These are phyloP conservation scores for Penicillium salamii DNA, from an alignment of 495 filamentous ascomycete genomes.

Conservation along the genomic window DNA sequence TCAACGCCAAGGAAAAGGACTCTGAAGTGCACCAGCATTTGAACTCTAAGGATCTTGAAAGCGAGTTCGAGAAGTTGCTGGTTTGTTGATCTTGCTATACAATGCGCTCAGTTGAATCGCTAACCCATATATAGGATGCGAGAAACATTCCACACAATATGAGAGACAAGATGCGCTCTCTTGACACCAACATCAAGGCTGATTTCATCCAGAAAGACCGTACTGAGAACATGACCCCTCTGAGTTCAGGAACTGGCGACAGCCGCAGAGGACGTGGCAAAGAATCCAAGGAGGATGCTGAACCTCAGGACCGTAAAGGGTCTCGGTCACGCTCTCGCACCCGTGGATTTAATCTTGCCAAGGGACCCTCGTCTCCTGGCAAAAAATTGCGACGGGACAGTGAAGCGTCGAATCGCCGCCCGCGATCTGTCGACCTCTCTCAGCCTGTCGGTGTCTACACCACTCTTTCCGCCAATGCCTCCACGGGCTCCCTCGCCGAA, in stretches of 20 bases:
- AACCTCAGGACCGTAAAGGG: slow-evolving; percentile 48
- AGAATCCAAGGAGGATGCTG: slow-evolving; percentile 34
- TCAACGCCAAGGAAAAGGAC: slow-evolving; percentile 51
- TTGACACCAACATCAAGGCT: slow-evolving; percentile 86
- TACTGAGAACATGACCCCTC: slow-evolving; percentile 53
- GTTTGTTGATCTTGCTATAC: slow-evolving; percentile 16
- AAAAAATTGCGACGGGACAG: slow-evolving; percentile 55
- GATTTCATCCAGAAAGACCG: slow-evolving; percentile 91
- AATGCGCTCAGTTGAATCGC: slow-evolving; percentile 9
- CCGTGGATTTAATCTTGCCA: slow-evolving; percentile 71
- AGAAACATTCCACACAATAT: slow-evolving; percentile 92
- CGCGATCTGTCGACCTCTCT: slow-evolving; percentile 41
- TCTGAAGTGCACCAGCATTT: slow-evolving; percentile 41
- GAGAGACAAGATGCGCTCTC: slow-evolving; percentile 85
- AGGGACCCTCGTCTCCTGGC: slow-evolving; percentile 53
- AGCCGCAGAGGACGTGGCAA: slow-evolving; percentile 45
- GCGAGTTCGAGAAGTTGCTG: slow-evolving; percentile 50
- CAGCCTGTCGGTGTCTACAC: slow-evolving; percentile 47
- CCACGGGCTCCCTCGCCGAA: slow-evolving; percentile 41
- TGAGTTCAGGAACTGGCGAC: slow-evolving; percentile 30
- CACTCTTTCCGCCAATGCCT: slow-evolving; percentile 41
- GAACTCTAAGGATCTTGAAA: slow-evolving; percentile 46
- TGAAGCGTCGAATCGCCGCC: slow-evolving; percentile 36
- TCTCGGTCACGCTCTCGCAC: slow-evolving; percentile 63
- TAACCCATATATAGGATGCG: slow-evolving; percentile 61